Base-by-base conservation (phyloP, 2,329 filamentous ascomycete species). In the Blastomyces parvus region DNA sequence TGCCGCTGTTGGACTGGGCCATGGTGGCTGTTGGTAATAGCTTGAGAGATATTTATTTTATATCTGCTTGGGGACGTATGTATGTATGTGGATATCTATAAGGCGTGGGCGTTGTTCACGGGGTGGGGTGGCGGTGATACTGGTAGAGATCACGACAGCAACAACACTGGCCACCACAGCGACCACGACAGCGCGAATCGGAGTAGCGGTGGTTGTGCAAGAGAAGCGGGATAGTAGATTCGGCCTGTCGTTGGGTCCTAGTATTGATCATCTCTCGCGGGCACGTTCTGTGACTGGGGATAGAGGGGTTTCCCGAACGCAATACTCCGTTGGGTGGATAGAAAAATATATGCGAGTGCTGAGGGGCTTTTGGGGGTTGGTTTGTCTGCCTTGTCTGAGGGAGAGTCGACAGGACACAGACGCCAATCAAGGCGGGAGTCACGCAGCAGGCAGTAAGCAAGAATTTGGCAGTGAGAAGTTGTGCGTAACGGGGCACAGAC, bases 171-270 rank as follows among this genome's bases (percentile, higher is more conserved):
- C 19, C 8, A 38, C 19, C 5, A 38, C 33, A 25, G n/a, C 33
- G 14, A 36, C 55, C 5, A 22, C 33, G 19, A 22, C 38, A 22
- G 42, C 17, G 13, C 17, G 36, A 46, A 19, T 44, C 57, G 19
- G 57, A 59, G 42, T 63, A 63, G 55, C 44, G 61, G 56, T 63
- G 57, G 57, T 63, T 63, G 56, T 63, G 57, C 60, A 62, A 38
- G n/a, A 57, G 50, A 25, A 58, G 60, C 14, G 44, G 60, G 27
- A 53, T 53, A 33, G 52, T 62, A 14, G 60, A 57, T 57, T 48
- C 52, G 27, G 27, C 36, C 53, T 46, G 60, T 57, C 52, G 52
- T 46, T 46, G 52, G 22, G 60, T 27, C 38, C 25, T 22, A 36
- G 40, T 46, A 62, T 58, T 62, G 52, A 46, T 33, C 60, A 62